Evolutionary conservation across 2,329 filamentous ascomycete species (phyloP).

Genomic region (Trichoderma atrobrunneum): DNA sequence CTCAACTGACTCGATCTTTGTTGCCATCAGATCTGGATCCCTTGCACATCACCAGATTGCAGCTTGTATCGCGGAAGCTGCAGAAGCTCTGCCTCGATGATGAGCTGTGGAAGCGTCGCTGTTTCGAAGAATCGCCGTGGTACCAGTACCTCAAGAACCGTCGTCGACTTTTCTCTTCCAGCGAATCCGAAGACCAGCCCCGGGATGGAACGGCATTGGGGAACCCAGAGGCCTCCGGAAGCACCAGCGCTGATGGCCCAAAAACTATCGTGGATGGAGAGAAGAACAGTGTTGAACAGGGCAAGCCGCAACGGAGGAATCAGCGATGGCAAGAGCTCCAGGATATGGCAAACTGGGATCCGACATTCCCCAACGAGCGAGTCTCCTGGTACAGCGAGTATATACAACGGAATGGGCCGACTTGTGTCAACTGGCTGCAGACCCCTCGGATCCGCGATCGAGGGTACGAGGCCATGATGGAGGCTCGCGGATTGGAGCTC

Average conservation of each 20-base stretch:
- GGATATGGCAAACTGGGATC: slow-evolving; percentile 79
- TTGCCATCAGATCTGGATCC: slow-evolving; percentile 36
- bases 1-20: slow-evolving; percentile 6
- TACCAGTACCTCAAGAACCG: slow-evolving; percentile 56
- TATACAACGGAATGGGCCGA: slow-evolving; percentile 72
- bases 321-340: slow-evolving; percentile 36
- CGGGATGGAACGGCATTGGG: slow-evolving; percentile 34
- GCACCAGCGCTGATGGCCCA: slow-evolving; percentile 23
- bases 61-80: slow-evolving; percentile 66
- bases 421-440: slow-evolving; percentile 76
- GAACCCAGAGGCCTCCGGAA: slow-evolving; percentile 21
- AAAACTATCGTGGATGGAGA: not conserved
- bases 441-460: slow-evolving; percentile 49
- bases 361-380: slow-evolving; percentile 66
- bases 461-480: slow-evolving; percentile 48
- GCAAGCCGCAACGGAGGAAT: not conserved
- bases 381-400: slow-evolving; percentile 89
- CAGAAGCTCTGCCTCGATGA: slow-evolving; percentile 69
- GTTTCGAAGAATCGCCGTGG: slow-evolving; percentile 68
- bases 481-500: slow-evolving; percentile 71
- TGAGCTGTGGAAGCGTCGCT: slow-evolving; percentile 71
- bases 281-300: not conserved
- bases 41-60: slow-evolving; percentile 56
- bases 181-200: slow-evolving; percentile 13
- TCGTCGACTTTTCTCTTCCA: slow-evolving; percentile 32